phyloP scores from a whole-genome alignment of 2,329 filamentous ascomycete genomes.

The Fusarium lyarnte region DNA sequence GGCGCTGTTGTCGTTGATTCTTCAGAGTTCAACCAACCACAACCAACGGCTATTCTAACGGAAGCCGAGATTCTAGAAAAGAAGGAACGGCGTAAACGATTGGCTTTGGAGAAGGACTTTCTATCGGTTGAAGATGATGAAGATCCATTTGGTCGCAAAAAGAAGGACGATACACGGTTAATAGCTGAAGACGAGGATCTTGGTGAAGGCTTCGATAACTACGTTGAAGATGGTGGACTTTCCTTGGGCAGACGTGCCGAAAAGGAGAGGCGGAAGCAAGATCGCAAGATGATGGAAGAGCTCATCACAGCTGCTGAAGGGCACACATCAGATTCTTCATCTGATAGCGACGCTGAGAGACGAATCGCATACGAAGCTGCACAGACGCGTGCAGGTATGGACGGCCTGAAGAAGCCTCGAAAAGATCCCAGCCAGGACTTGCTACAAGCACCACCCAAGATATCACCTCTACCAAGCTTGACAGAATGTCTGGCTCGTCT shows the following conservation, averaged over 20 bases:
- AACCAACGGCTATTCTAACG: conserved; percentile 71
- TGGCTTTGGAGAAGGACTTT: conserved; percentile 75
- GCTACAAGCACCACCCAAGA: conserved; percentile 73
- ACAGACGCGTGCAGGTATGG: conserved; percentile 88
- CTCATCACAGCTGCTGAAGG: conserved; percentile 84
- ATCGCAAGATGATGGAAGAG: conserved; percentile 81
- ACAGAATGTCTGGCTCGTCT: conserved; percentile 72
- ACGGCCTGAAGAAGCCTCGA: conserved; percentile 66
- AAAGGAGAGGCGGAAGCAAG: conserved; percentile 71
- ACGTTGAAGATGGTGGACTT: conserved; percentile 84
- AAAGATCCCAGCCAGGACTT: conserved; percentile 49
- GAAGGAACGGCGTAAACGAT: conserved; percentile 85
- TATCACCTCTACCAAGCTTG: conserved; percentile 81
- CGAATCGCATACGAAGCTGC: conserved; percentile 87
- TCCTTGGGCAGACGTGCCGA: conserved; percentile 83
- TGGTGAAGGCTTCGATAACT: conserved; percentile 92
- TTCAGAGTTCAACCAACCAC: conserved; percentile 45
- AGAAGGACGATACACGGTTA: conserved; percentile 77
- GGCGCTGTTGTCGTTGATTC: conserved; percentile 72
- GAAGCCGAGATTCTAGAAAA: conserved; percentile 89
- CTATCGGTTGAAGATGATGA: conserved; percentile 71
- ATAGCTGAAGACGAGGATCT: conserved; percentile 90
- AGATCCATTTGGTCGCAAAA: conserved; percentile 57
- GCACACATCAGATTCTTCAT: conserved; percentile 67
- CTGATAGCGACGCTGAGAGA: conserved; percentile 76